Conservation (phyloP, 306 rosid species). For the Senna tora region DNA sequence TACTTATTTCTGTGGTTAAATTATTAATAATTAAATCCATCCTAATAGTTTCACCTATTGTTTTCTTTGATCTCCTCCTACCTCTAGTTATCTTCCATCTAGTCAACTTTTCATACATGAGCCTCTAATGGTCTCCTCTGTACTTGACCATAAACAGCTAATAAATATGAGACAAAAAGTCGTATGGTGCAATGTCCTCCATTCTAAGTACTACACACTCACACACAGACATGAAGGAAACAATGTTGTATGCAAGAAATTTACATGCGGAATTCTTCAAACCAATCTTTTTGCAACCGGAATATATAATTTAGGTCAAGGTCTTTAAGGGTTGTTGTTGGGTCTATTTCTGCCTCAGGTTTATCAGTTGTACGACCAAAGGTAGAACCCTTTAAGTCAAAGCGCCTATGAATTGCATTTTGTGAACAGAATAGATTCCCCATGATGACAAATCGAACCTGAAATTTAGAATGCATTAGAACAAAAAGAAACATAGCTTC, state of each 20-base stretch:
- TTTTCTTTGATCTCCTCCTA: no score
- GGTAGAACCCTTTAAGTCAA: conserved; percentile 95
- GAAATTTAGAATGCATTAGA: conserved; percentile 42
- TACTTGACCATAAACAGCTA: conserved; percentile 5
- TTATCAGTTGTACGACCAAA: conserved; percentile 90
- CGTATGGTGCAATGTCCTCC: background rate
- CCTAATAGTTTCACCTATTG: no score
- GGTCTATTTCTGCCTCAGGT: conserved; percentile 80
- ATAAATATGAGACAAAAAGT: conserved; percentile 22
- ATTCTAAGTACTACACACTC: background rate
- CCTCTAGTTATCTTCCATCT: no score
- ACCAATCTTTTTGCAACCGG: conserved; percentile 80
- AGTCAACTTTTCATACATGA: no score
- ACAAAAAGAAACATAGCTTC: background rate
- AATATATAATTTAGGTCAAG: conserved; percentile 90
- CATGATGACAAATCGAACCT: conserved; percentile 99
- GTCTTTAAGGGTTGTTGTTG: conserved; percentile 95
- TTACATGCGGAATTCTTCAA: conserved; percentile 86
- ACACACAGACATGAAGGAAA: conserved; percentile 32
- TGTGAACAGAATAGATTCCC: conserved; percentile 95
- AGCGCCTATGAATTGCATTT: conserved; percentile 76
- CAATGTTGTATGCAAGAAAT: conserved; percentile 50
- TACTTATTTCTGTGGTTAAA: no score
- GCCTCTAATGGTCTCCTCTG: no score
- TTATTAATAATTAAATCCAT: no score